Base-by-base conservation (phyloP, 2,329 filamentous ascomycete species). In the Thelonectria rubi region DNA sequence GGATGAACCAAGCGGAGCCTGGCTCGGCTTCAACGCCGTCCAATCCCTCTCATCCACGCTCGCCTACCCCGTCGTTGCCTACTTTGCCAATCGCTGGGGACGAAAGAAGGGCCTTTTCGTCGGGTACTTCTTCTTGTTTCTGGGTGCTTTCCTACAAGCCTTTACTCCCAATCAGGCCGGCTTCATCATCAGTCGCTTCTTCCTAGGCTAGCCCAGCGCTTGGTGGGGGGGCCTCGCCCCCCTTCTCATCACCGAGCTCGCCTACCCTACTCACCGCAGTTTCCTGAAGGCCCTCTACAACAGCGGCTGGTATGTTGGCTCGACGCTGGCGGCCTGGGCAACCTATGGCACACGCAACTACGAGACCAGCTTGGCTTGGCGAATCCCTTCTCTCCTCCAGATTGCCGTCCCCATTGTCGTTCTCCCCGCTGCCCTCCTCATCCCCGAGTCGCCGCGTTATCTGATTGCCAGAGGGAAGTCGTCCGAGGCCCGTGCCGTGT, bases 231-330 rank as follows among this genome's bases (percentile, higher is more conserved):
- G 32, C 32, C 32, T 34, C 12, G 32, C 32, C 9, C 75, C 76
- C 2, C 68, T 76, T 2, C 66, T 78, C 0, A 73, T 78, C 3
- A 68, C 75, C 0, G 76, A 78, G 49, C 64, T 78, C 6, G 73
- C 75, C 0, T 75, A 76, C 50, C 76, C 75, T 0, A 72, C 72
- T 0, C 75, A 78, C 24, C 66, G 75, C 52, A 73, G 72, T 9
- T 76, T 72, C 20, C 47, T 73, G 9, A 76, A 75, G 1, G 69
- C 73, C 2, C 37, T 76, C n/a, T 78, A 75, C 63, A 74, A 76
- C 30, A 72, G 18, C 6, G 1, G 10, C 11, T 12, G 62, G 51
- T 54, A 45, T 32, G 14, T 46, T 10, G 51, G 51, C 6, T 26
- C 51, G 8, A 9, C 20, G 7, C 9, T 54, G 6, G 51, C 51